Base-by-base conservation (phyloP, 1,284 basidiomycete species). In the Naganishia liquefaciens region DNA sequence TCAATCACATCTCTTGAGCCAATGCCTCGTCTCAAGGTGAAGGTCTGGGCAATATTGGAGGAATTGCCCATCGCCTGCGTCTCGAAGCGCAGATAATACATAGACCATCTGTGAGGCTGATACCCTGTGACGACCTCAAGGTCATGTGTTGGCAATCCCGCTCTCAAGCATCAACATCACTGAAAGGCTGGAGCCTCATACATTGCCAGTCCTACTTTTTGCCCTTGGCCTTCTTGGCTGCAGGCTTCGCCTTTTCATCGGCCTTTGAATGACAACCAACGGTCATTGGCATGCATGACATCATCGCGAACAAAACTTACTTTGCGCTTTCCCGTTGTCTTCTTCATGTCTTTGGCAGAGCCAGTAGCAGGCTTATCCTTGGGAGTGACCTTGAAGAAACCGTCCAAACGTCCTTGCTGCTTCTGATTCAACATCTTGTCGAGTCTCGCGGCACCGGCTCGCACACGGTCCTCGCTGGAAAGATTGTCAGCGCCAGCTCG, bases 391-490 rank as follows among this genome's bases (percentile, higher is more conserved):
- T 87, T 86, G 79, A 99, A 99, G 80, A 98, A 99, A 0, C 93
- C 91, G 72, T 99, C 96, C 9, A 99, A 82, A 11, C 95, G 87
- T 9, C 95, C 94, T 80, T 99, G 96, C 73, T 98, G 95, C 75
- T 98, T 99, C 46, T 88, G 86, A 58, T 86, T 88, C 53, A 98
- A 82, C 76, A 87, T 90, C 74, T 93, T 95, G 53, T 87, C 80
- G 37, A 99, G 84, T 75, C 97, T 97, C 62, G 95, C 93, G 6
- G 91, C 93, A 19, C 94, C 93, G 75, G 91, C 94, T 28, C 95
- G 87, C 2, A 99, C 93, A 52, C 95, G 88, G 33, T 99, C 95
- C 82, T 99, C 95, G 71, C 93, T 97, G 74, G 17, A 27, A 52
- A 49, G 66, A 54, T 23, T 40, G 57, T 43, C n/a, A n/a, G 43